These are phyloP conservation scores for Mycosphaerelloides madeirae DNA, from an alignment of 2,329 filamentous ascomycete genomes.

Conservation along the genomic window DNA sequence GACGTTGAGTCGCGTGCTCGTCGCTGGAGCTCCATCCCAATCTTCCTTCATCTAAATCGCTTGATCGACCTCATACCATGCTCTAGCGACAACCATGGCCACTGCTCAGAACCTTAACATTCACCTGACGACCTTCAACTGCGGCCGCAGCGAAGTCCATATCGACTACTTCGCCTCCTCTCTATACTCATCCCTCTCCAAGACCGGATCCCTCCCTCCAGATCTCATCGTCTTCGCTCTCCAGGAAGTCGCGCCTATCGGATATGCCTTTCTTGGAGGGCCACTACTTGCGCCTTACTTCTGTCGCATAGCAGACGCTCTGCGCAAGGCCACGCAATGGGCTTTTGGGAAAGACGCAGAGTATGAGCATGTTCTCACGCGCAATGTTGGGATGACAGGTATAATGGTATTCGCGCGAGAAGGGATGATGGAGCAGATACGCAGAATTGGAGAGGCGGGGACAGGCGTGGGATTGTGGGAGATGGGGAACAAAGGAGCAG, in stretches of 20 bases:
- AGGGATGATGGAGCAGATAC: conserved; percentile 53
- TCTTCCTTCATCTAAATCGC: no score
- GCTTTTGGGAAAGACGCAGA: conserved; percentile 58
- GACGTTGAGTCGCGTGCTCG: no score
- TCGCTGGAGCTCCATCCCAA: no score
- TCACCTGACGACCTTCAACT: conserved; percentile 87
- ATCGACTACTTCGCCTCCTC: conserved; percentile 62
- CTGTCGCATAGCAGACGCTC: conserved; percentile 62
- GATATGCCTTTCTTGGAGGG: conserved; percentile 78
- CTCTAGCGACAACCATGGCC: background rate
- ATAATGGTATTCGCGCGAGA: conserved; percentile 78
- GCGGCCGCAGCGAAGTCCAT: conserved; percentile 67
- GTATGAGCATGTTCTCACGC: conserved; percentile 66
- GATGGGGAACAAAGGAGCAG: conserved; percentile 94
- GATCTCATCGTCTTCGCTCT: conserved; percentile 65
- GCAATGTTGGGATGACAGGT: conserved; percentile 83
- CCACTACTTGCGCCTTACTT: conserved; percentile 75
- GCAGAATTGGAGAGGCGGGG: conserved; percentile 67
- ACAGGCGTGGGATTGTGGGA: conserved; percentile 79
- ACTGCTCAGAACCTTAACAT: conserved; percentile 51
- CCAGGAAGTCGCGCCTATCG: conserved; percentile 84
- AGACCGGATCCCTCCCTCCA: conserved; percentile 50
- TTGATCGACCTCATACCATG: background rate
- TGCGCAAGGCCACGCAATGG: conserved; percentile 38
- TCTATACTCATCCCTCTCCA: conserved; percentile 47